Base-by-base conservation (phyloP, 345 rosid species). In the Euphorbia tirucalli region DNA sequence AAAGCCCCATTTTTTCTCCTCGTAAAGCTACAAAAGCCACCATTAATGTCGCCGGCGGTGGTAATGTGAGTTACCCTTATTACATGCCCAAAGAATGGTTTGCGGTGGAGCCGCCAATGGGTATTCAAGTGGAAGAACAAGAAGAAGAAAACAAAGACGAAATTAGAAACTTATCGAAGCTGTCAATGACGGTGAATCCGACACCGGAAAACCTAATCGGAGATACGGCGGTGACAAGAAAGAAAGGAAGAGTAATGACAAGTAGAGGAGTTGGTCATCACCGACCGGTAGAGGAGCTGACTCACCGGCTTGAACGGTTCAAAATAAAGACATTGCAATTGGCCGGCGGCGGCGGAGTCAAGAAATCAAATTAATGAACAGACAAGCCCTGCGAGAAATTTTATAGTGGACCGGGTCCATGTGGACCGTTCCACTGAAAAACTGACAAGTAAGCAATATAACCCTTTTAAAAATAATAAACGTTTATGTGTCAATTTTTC, bases 231-330 rank as follows among this genome's bases (percentile, higher is more conserved):
- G 15, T 28, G 16, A n/a, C n/a, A n/a, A n/a, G 11, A 19, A 44
- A 61, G 1, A 43, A 9, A n/a, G 16, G 48, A 43, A n/a, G 9
- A 50, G 35, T 39, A 0, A 46, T 59, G 18, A 28, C 0, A 13
- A 27, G 24, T 28, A 49, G 43, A 30, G 55, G 63, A 11, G 61
- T 65, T 5, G 74, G 21, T 35, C 37, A 71, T 27, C 71, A 50
- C 30, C 30, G 39, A 7, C 16, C 61, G 15, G 48, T 25, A 6
- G 75, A 71, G 69, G 72, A 54, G 27, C 11, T 64, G 56, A 5
- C 74, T 2, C 44, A 11, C 8, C 76, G 35, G 67, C 75, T 74
- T 52, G 79, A 82, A 49, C 69, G 85, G 44, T 82, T 82, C 73
- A 79, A 77, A 74, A 71, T 82, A 11, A 66, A 78, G 24, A 82